Evolutionary conservation across 345 rosid species (phyloP).

Genomic region (Eucalyptus lansdowneana): DNA sequence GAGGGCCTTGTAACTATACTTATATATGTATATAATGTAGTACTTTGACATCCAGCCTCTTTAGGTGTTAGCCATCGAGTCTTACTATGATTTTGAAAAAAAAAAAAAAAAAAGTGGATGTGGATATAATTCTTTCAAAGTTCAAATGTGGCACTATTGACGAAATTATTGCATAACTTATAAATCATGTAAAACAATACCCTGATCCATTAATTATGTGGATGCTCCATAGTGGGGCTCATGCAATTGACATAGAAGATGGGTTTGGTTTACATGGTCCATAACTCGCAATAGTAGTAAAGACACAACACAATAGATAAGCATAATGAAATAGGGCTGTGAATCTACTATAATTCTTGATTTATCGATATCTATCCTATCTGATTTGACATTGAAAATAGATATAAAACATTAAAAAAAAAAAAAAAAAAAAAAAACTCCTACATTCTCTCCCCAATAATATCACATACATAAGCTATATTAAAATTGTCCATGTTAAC

Average conservation of each 20-base stretch:
- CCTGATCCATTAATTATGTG: not conserved
- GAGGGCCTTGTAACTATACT: not conserved
- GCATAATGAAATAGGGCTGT: not conserved
- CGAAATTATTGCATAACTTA: not conserved
- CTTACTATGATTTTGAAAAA: not conserved
- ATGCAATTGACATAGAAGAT: not conserved
- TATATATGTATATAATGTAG: not conserved
- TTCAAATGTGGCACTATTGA: not conserved
- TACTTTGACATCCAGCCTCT: not conserved
- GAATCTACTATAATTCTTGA: not conserved
- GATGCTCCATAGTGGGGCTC: accelerated
- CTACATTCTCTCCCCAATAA: not conserved
- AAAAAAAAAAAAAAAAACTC: not conserved
- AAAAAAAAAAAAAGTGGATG: not conserved
- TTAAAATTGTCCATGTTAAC: not conserved
- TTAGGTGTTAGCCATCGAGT: not conserved
- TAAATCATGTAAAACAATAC: not conserved
- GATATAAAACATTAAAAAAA: not conserved
- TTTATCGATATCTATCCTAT: not conserved
- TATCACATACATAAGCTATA: not conserved
- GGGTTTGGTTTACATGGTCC: not conserved
- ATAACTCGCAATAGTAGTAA: not conserved
- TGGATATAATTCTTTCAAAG: not conserved
- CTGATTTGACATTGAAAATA: not conserved
- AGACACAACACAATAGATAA: not conserved